A percentile compares a stretch with the other conserved stretches of the same genome.
phyloP scores from a whole-genome alignment of 805 yeast species.

The Yarrowia sp. region DNA sequence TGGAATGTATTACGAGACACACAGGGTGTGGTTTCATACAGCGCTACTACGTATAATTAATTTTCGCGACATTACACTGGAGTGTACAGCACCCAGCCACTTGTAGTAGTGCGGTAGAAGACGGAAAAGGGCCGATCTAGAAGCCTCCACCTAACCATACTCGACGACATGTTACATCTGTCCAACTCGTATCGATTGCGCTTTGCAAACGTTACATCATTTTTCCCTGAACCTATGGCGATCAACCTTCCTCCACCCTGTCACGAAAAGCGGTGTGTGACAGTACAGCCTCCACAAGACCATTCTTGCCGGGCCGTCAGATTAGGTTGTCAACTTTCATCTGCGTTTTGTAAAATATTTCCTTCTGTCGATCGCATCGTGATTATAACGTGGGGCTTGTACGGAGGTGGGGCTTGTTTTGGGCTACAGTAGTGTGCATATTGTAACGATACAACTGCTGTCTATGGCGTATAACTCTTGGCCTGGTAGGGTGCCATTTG shows the following conservation, averaged over 20 bases:
- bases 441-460: no score
- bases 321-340: slow-evolving; percentile 6
- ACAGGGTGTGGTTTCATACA: no score
- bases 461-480: no score
- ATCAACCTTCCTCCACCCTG: slow-evolving; percentile 13
- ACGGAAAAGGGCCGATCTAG: no score
- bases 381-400: neutral
- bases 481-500: no score
- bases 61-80: no score
- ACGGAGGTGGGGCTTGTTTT: neutral
- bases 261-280: neutral
- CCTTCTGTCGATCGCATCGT: neutral
- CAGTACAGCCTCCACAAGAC: neutral
- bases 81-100: no score
- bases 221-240: neutral
- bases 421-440: neutral
- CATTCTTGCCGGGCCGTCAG: neutral
- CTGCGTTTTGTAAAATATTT: neutral
- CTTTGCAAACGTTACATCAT: neutral
- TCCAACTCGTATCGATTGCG: neutral
- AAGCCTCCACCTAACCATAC: neutral
- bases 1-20: no score
- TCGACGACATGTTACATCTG: neutral
- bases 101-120: no score
- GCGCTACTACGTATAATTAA: no score